These are phyloP conservation scores for Gloeostereum incarnatum DNA, from an alignment of 768 basidiomycete genomes.

Conservation along the genomic window DNA sequence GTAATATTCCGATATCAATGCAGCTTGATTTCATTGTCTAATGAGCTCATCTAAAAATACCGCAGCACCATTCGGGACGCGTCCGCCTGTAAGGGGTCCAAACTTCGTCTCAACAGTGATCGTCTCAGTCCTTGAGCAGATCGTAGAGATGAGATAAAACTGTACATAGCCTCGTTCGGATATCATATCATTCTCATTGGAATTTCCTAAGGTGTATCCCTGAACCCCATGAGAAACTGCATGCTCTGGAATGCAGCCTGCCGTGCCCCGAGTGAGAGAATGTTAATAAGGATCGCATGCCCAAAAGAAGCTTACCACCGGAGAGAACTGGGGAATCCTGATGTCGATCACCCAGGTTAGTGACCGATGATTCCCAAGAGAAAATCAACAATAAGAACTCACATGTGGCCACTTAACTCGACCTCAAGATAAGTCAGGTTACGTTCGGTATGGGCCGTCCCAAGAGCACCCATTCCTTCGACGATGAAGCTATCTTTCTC, in stretches of 20 bases:
- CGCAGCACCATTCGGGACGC: no score
- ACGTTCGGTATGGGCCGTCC: conserved; percentile 57
- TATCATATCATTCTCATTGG: no score
- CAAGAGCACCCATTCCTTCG: conserved; percentile 51
- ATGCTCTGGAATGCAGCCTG: conserved; percentile 65
- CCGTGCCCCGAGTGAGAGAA: conserved; percentile 4
- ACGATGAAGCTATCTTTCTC: conserved; percentile 58
- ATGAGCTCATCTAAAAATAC: no score
- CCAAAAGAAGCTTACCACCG: conserved; percentile 29
- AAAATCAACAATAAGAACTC: conserved; percentile 7
- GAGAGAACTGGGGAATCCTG: conserved; percentile 63
- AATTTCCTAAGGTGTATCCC: conserved; percentile 1
- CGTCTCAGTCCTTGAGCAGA: no score
- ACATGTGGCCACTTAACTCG: conserved; percentile 67
- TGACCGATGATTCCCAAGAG: neutral
- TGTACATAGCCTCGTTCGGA: no score
- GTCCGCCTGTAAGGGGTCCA: no score
- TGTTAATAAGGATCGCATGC: neutral
- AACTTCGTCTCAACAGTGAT: no score
- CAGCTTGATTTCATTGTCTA: no score
- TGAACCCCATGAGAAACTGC: conserved; percentile 27
- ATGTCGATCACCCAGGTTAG: no score
- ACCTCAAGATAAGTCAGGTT: conserved; percentile 63
- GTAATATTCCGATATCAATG: no score
- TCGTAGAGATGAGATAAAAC: neutral